Base-by-base conservation (phyloP, 2,329 filamentous ascomycete genomes). In the Ilyonectria mors-panacis region DNA sequence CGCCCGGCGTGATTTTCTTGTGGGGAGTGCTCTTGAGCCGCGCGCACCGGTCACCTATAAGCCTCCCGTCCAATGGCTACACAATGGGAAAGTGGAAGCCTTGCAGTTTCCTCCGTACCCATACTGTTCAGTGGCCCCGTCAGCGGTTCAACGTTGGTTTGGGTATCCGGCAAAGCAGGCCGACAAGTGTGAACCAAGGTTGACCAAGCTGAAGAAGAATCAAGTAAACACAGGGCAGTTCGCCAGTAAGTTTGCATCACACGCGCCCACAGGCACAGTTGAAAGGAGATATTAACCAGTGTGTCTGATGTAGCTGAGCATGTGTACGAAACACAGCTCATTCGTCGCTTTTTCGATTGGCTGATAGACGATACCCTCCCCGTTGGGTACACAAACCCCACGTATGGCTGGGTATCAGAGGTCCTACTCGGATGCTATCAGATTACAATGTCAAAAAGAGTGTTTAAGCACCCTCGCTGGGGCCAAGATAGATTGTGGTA, bases 361-460 rank as follows among this genome's bases (percentile, higher is more conserved):
- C 39, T 63, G 53, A n/a, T 4, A 7, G 13, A 50, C 0, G 23
- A 33, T 12, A 0, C 23, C 2, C 60, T 63, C 33, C 53, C 60
- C 5, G 42, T 23, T 57, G 53, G 21, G 37, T 63, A 63, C 15
- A 1, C 3, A 10, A 63, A 50, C 10, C 60, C 60, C 44, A 21
- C 17, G 4, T 10, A 35, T 23, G 5, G 2, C 6, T 62, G 39
- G 59, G 37, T 56, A 56, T 26, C 35, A 6, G 59, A 62, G 10
- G 59, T 55, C 56, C 59, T 62, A 47, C 15, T 62, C 21, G 48
- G 59, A 19, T 8, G 19, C 26, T 45, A 55, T n/a, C 13, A 62
- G 50, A 37, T n/a, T n/a, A n/a, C n/a, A n/a, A n/a, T n/a, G n/a
- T n/a, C n/a, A n/a, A n/a, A n/a, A n/a, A n/a, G n/a, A n/a, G n/a